Base-by-base conservation (phyloP, 129 eudicot species). In the Smallanthus sonchifolius region DNA sequence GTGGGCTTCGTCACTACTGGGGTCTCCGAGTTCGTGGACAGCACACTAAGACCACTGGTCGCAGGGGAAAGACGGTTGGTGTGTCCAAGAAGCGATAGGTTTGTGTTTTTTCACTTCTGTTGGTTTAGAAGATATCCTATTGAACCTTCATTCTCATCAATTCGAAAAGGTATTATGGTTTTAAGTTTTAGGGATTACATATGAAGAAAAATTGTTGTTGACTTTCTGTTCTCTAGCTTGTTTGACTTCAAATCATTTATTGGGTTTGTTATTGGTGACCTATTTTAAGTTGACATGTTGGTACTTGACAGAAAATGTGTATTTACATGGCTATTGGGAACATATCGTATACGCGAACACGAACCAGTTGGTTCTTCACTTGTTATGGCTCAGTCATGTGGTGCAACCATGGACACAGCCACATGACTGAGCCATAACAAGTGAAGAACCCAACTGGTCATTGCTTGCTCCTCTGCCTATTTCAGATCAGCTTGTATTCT, bases 1-100 rank as follows among this genome's bases (percentile, higher is more conserved):
- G 90, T 68, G 90, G 90, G 70, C 90, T 86, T 32, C 90, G 90
- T 73, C 87, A 86, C 70, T 86, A 86, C 74, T 86, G 90, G 90
- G 90, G 90, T 36, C 87, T 86, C n/a, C 75, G 90, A 44, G 90
- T 86, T 0, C 90, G 90, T 69, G 90, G 90, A 6, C 90, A 86
- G 39, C 90, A 86, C 57, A 86, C 87, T 28, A 86, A 86, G 82
- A 85, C 89, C 15, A 85, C 89, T 7, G 89, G 89, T 24, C 84
- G 89, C 60, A 75, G 89, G 42, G 89, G 90, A 55, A 86, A 86
- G 75, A 86, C 90, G 36, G 87, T 86, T 52, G 90, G 90, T 74
- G 90, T 86, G 40, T 86, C 90, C 19, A 86, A 86, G 87, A 86
- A 86, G 85, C 78, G 90, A 83, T 86, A 81, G 75, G 56, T 45